phyloP scores from a whole-genome alignment of 2,329 filamentous ascomycete genomes.

The Volutella citrinella region DNA sequence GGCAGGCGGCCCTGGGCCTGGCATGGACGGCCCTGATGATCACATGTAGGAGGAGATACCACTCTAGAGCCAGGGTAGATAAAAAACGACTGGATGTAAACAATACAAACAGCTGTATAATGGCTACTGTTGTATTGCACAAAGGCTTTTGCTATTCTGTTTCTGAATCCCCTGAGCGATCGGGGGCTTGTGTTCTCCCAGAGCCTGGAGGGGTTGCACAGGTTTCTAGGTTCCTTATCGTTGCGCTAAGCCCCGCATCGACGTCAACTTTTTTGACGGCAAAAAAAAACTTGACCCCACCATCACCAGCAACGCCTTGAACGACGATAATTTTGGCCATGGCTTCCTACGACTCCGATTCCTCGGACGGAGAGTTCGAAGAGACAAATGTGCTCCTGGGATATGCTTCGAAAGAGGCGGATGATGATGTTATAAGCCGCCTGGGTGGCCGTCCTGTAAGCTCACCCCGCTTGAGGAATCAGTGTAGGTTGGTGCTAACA shows the following conservation, averaged over 20 bases:
- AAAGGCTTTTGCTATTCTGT: too few species aligned
- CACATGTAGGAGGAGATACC: constrained; percentile 43
- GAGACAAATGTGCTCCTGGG: constrained; percentile 88
- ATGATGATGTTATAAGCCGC: constrained; percentile 81
- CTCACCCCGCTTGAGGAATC: too few species aligned
- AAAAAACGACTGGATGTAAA: constrained; percentile 34
- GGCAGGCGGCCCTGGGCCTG: constrained; percentile 58
- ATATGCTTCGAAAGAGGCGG: constrained; percentile 77
- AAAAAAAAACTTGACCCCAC: constrained; percentile 42
- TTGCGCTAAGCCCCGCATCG: constrained; percentile 30
- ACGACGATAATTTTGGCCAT: constrained; percentile 43
- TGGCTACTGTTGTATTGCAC: too few species aligned
- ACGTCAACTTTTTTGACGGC: constrained; percentile 14
- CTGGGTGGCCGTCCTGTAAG: constrained; percentile 83
- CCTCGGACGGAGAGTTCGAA: constrained; percentile 67
- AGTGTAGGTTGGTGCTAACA: too few species aligned
- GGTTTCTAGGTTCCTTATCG: too few species aligned
- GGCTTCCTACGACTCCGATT: constrained; percentile 85
- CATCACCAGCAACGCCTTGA: constrained; percentile 26
- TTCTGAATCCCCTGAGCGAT: too few species aligned
- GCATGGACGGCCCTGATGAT: constrained; percentile 60
- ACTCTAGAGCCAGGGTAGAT: constrained; percentile 35
- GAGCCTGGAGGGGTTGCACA: too few species aligned
- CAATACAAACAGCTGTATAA: too few species aligned
- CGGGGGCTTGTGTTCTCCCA: too few species aligned